Conservation (phyloP, 1,139 yeast species). For the Sugiyamaella sp. region DNA sequence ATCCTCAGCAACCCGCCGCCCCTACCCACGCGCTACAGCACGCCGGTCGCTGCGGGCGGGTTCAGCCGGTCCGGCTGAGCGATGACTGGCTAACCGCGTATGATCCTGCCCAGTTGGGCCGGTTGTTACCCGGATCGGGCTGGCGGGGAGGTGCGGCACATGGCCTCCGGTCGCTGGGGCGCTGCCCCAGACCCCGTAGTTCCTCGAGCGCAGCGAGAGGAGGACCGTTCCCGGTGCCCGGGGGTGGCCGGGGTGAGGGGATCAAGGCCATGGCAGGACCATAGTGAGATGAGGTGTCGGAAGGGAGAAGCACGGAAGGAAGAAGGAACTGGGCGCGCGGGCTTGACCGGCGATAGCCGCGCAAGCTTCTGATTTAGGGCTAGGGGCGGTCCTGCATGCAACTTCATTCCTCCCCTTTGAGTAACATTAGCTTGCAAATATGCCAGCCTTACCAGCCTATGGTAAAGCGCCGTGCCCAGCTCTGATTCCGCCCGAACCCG, state of each 20-base stretch:
- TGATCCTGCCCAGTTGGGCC: background rate
- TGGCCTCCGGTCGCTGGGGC: too few species aligned
- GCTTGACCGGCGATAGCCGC: background rate
- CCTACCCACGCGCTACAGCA: too few species aligned
- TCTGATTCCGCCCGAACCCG: too few species aligned
- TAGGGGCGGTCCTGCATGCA: too few species aligned
- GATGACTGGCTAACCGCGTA: background rate
- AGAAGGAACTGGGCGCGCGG: background rate
- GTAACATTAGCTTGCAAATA: too few species aligned
- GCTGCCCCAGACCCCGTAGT: too few species aligned
- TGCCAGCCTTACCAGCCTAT: too few species aligned
- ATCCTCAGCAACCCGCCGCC: background rate
- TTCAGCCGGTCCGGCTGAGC: conserved; percentile 4
- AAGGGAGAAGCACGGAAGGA: too few species aligned
- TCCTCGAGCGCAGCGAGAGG: background rate
- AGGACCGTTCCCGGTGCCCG: background rate
- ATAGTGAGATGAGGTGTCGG: too few species aligned
- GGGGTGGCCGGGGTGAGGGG: background rate
- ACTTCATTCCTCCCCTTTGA: background rate
- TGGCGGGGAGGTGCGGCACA: background rate
- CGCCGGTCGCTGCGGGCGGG: too few species aligned
- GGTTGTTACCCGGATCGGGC: background rate
- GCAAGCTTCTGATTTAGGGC: background rate
- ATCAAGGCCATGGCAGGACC: too few species aligned
- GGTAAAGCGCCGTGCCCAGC: too few species aligned